phyloP scores from a whole-genome alignment of 805 yeast species.

The Yarrowia porcina region DNA sequence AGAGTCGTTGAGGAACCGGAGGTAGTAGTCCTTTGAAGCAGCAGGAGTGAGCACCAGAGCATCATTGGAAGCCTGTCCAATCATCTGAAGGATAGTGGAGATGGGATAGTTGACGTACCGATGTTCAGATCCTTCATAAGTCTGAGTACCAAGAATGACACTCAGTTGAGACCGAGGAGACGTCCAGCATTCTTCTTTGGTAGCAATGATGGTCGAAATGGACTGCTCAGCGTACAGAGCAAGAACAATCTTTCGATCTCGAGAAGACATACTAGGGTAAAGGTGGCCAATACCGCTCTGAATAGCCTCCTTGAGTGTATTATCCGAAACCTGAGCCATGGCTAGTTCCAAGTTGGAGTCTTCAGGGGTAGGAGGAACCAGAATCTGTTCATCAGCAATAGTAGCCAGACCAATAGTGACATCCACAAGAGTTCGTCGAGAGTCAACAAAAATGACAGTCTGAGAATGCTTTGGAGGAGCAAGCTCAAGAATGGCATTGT shows the following conservation, averaged over 20 bases:
- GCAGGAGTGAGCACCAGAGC: conserved; percentile 58
- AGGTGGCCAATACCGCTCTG: conserved; percentile 61
- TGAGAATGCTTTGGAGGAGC: conserved; percentile 27
- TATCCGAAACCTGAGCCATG: conserved; percentile 48
- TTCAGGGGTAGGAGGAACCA: conserved; percentile 44
- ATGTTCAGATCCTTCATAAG: conserved; percentile 70
- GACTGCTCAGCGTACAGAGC: conserved; percentile 50
- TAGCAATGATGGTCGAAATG: conserved; percentile 56
- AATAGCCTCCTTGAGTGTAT: conserved; percentile 45
- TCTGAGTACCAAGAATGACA: conserved; percentile 66
- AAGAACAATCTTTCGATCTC: conserved; percentile 56
- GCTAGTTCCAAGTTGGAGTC: conserved; percentile 42
- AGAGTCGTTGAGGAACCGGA: conserved; percentile 66
- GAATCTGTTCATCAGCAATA: conserved; percentile 37
- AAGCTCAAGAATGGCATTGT: conserved; percentile 42
- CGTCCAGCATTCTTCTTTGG: conserved; percentile 53
- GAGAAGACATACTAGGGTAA: conserved; percentile 53
- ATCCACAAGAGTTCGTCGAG: conserved; percentile 53
- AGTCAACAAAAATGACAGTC: conserved; percentile 56
- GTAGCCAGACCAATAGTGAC: conserved; percentile 48
- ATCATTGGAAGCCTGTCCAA: conserved; percentile 35
- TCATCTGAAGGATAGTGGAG: conserved; percentile 43
- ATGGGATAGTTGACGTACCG: conserved; percentile 66
- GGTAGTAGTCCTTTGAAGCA: conserved; percentile 59
- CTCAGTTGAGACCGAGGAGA: conserved; percentile 55